phyloP scores from a whole-genome alignment of 2,329 filamentous ascomycete species.

The Boeremia lycopersici region DNA sequence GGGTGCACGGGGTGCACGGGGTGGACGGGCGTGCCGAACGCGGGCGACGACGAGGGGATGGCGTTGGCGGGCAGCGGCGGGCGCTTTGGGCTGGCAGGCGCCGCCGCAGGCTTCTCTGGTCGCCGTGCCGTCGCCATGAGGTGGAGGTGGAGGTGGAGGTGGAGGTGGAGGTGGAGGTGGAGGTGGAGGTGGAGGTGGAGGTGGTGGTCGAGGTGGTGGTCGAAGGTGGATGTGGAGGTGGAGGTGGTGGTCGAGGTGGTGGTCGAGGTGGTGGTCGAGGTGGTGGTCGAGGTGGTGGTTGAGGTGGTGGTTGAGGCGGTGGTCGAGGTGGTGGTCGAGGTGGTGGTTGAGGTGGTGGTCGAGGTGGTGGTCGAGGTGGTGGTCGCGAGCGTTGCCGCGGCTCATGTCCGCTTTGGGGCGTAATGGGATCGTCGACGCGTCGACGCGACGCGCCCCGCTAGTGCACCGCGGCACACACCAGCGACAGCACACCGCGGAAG shows the following conservation, averaged over 20 bases:
- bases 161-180: not conserved
- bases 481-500: too few species aligned
- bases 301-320: not conserved
- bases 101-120: conserved; percentile 39
- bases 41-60: conserved; percentile 86
- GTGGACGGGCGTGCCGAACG: conserved; percentile 85
- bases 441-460: conserved; percentile 15
- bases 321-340: too few species aligned
- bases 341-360: not conserved
- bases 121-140: conserved; percentile 39
- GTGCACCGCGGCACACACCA: too few species aligned
- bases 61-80: conserved; percentile 63
- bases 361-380: not conserved
- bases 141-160: not conserved
- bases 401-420: not conserved
- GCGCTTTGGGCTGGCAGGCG: conserved; percentile 55
- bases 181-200: not conserved
- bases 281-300: conserved; percentile 16
- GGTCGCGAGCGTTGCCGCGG: not conserved
- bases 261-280: not conserved
- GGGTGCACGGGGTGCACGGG: conserved; percentile 74
- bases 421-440: conserved; percentile 10
- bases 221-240: too few species aligned
- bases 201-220: not conserved
- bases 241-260: too few species aligned